phyloP scores from a whole-genome alignment of 169 alveolate species.

The Babesia divergens region DNA sequence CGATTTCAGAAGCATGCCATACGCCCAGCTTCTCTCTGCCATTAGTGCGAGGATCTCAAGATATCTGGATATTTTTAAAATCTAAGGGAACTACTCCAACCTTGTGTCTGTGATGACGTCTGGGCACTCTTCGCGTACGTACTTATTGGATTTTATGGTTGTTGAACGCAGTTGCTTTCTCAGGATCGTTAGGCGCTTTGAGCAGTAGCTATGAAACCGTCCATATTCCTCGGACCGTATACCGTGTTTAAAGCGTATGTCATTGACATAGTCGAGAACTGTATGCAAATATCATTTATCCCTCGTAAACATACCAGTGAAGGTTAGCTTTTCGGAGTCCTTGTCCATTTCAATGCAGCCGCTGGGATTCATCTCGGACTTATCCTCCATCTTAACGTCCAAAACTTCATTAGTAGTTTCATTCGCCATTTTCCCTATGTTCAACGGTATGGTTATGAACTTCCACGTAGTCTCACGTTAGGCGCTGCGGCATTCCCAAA shows the following conservation, averaged over 20 bases:
- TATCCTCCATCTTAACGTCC: neutral
- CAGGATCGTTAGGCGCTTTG: conserved; percentile 43
- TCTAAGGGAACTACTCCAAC: neutral
- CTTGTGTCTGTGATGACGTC: conserved; percentile 37
- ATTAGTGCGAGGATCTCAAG: conserved; percentile 50
- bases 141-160: conserved; percentile 14
- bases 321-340: neutral
- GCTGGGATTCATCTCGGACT: neutral
- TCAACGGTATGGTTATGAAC: too few species aligned
- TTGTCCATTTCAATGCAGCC: neutral
- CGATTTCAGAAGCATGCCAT: conserved; percentile 63
- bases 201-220: conserved; percentile 52
- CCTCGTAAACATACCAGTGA: conserved; percentile 32
- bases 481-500: too few species aligned
- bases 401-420: neutral
- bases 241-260: conserved; percentile 61
- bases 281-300: neutral
- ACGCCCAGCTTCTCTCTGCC: conserved; percentile 55
- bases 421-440: neutral
- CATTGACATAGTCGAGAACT: conserved; percentile 60
- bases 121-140: conserved; percentile 49
- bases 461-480: too few species aligned
- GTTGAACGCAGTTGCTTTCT: conserved; percentile 37
- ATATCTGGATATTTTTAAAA: conserved; percentile 21
- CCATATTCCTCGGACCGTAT: conserved; percentile 54